Base-by-base conservation (phyloP, 2,329 filamentous ascomycete genomes). In the Aspergillus hortae region DNA sequence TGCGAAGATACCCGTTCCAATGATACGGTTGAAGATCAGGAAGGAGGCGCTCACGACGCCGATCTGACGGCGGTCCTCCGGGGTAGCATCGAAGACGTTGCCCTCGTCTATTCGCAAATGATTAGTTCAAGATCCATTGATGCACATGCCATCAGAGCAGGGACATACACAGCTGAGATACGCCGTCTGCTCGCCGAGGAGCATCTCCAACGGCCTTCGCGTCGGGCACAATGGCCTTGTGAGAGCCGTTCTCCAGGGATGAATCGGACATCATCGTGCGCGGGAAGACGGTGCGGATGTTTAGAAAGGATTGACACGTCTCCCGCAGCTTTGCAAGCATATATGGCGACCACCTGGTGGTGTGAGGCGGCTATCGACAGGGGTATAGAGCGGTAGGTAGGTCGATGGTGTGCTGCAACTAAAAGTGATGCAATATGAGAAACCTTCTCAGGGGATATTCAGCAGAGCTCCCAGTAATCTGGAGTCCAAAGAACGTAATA, bases 1-100 rank as follows among this genome's bases (percentile, higher is more conserved):
- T 6, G 74, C 75, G 57, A 77, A 80, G 51, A 80, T 78, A 36
- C 77, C 77, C 0, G 76, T 77, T 11, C 77, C 77, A 48, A 77
- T 71, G 35, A 77, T 71, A 2, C 76, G 71, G 57, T 78, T 78
- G 58, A 79, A 75, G 50, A 78, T 77, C 42, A 79, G 62, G 50
- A 77, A 73, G 2, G 74, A 62, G n/a, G 73, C 72, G 51, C 67
- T 72, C 53, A 74, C 52, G 6, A 73, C 60, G 42, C 72, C 72
- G 46, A 75, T 72, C 50, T 72, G 68, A 15, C 70, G 69, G 40
- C 69, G 67, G 50, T 64, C 56, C 2, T 72, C 68, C 6, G 69
- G 68, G 2, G 67, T 64, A 2, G 65, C 54, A 25, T 71, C 65
- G 30, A 66, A 70, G 42, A 70, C 60, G 62, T 70, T 65, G 45